phyloP scores from a whole-genome alignment of 345 rosid genomes.

The Citrus hindsii region DNA sequence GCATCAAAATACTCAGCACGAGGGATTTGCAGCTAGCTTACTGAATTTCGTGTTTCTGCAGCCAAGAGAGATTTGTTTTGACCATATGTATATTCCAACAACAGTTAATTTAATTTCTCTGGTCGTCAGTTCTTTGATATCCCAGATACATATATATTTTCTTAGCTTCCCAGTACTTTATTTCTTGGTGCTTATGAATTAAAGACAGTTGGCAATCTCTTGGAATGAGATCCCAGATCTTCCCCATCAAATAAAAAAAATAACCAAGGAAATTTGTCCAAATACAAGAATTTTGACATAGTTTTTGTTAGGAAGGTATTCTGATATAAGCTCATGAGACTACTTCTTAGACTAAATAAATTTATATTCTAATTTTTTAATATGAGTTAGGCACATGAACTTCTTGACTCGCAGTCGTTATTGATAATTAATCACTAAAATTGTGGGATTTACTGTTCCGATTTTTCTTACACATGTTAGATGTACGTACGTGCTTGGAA shows the following conservation, averaged over 20 bases:
- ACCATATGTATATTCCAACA: neutral
- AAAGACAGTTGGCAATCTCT: constrained; percentile 3
- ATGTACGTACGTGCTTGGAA: neutral
- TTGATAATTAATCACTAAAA: too few species aligned
- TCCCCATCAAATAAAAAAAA: neutral
- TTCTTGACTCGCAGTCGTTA: too few species aligned
- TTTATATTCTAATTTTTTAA: too few species aligned
- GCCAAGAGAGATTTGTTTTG: constrained; percentile 5
- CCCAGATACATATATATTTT: too few species aligned
- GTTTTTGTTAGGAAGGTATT: too few species aligned
- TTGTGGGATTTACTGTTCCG: too few species aligned
- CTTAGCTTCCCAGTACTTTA: neutral
- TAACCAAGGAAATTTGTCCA: neutral
- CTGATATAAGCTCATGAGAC: too few species aligned
- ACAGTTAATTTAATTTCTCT: neutral
- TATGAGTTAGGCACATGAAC: too few species aligned
- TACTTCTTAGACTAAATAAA: too few species aligned
- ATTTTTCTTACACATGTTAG: too few species aligned
- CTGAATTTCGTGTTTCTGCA: neutral
- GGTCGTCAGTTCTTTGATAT: too few species aligned
- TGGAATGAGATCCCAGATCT: neutral
- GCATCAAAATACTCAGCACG: neutral
- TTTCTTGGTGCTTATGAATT: neutral
- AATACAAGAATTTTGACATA: neutral
- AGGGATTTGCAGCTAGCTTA: constrained; percentile 11